A percentile compares a stretch with the other conserved stretches of the same genome.
Conservation (phyloP, 441 rosid genomes). For the Rhodomyrtus psidioides region DNA sequence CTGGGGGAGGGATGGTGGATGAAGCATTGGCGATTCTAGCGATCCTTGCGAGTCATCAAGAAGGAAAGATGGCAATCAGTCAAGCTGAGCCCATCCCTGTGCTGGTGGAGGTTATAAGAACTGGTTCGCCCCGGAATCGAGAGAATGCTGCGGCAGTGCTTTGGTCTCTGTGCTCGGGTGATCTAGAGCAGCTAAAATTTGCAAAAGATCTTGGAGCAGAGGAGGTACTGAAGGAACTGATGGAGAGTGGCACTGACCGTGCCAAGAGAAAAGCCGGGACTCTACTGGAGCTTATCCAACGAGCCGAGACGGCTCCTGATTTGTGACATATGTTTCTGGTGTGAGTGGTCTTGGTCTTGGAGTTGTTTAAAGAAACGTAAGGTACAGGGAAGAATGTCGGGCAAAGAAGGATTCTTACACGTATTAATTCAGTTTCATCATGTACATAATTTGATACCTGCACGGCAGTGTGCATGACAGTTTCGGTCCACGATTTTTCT, state of each 20-base stretch:
- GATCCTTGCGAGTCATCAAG: constrained; percentile 77
- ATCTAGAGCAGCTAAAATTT: constrained; percentile 48
- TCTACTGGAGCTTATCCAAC: constrained; percentile 70
- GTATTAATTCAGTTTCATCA: background rate
- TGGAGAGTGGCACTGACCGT: constrained; percentile 84
- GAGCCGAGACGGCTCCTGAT: constrained; percentile 23
- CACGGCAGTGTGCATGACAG: background rate
- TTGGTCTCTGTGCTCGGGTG: constrained; percentile 74
- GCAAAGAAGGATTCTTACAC: background rate
- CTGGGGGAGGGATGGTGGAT: constrained; percentile 97
- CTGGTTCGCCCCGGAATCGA: constrained; percentile 89
- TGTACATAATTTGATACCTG: background rate
- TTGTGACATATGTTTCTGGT: background rate
- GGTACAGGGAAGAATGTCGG: background rate
- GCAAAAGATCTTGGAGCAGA: constrained; percentile 72
- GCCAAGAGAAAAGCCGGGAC: constrained; percentile 93
- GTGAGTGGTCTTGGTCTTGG: background rate
- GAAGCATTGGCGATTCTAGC: constrained; percentile 95
- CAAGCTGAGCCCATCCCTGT: constrained; percentile 66
- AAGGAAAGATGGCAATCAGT: constrained; percentile 76
- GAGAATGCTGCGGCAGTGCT: constrained; percentile 84
- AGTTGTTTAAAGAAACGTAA: background rate
- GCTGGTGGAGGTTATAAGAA: constrained; percentile 66
- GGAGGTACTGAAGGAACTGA: constrained; percentile 68
- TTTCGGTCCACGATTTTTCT: background rate